Percentiles rank a stretch among this genome's conserved stretches.
These are phyloP conservation scores for Microdochium nivale DNA, from an alignment of 2,329 filamentous ascomycete genomes.

Conservation along the genomic window DNA sequence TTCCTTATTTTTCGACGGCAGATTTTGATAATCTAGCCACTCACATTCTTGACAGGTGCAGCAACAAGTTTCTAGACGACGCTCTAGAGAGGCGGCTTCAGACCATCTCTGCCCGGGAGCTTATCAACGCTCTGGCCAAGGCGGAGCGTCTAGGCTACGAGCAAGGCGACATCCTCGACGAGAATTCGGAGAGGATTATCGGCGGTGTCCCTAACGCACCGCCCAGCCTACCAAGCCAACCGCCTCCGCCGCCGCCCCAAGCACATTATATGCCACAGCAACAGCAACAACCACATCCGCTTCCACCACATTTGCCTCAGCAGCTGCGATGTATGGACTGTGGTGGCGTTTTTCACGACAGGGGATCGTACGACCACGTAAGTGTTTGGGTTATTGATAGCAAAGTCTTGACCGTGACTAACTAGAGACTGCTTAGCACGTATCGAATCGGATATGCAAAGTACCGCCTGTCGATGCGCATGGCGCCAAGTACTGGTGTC, in stretches of 20 bases:
- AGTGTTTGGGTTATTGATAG: conserved; percentile 5
- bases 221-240: conserved; percentile 10
- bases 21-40: conserved; percentile 38
- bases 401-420: not conserved
- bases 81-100: conserved; percentile 41
- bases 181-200: conserved; percentile 29
- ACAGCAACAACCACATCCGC: conserved; percentile 1
- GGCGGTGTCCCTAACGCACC: conserved; percentile 5
- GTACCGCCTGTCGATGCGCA: conserved; percentile 10
- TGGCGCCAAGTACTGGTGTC: conserved; percentile 29
- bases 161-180: conserved; percentile 37
- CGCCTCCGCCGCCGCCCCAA: conserved; percentile 4
- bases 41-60: conserved; percentile 34
- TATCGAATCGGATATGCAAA: conserved; percentile 23
- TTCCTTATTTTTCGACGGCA: conserved; percentile 27
- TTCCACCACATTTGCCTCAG: not conserved
- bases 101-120: conserved; percentile 43
- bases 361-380: conserved; percentile 19
- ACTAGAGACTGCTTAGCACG: conserved; percentile 18
- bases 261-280: too few species aligned
- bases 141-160: conserved; percentile 51
- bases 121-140: conserved; percentile 47
- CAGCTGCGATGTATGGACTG: conserved; percentile 16
- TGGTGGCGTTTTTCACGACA: conserved; percentile 16
- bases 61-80: conserved; percentile 41